These are phyloP conservation scores for Colletotrichum sp. DNA, from an alignment of 2,329 filamentous ascomycete species.

Conservation along the genomic window DNA sequence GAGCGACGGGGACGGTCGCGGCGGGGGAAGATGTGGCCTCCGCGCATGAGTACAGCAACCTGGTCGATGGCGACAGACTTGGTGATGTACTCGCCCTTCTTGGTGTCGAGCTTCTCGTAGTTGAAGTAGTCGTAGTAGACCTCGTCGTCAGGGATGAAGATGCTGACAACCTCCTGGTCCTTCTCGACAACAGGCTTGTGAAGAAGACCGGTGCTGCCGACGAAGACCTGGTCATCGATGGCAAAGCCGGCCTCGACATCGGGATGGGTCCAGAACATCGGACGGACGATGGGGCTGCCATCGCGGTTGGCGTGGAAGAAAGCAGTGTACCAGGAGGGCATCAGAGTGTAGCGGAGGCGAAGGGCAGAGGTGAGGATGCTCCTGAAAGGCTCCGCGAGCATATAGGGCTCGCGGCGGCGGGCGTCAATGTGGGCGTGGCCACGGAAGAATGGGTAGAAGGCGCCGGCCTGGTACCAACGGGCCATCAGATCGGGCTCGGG, in stretches of 20 bases:
- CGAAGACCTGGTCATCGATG: conserved; percentile 91
- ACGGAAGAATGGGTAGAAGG: conserved; percentile 98
- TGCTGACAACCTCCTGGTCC: conserved; percentile 72
- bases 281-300: conserved; percentile 86
- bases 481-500: conserved; percentile 89
- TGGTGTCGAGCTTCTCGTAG: conserved; percentile 73
- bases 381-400: conserved; percentile 83
- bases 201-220: conserved; percentile 88
- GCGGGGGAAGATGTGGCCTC: conserved; percentile 89
- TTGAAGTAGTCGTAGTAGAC: conserved; percentile 97
- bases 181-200: conserved; percentile 88
- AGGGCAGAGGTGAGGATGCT: conserved; percentile 87
- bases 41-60: conserved; percentile 89
- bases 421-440: conserved; percentile 97
- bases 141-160: conserved; percentile 89
- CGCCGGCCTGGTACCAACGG: conserved; percentile 95
- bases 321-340: conserved; percentile 96
- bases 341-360: conserved; percentile 84
- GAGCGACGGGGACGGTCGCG: conserved; percentile 88
- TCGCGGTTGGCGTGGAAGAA: conserved; percentile 88
- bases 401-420: conserved; percentile 90
- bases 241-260: conserved; percentile 84
- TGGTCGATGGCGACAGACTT: conserved; percentile 82
- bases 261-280: conserved; percentile 93
- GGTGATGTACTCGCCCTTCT: conserved; percentile 72